A percentile compares a stretch with the other conserved stretches of the same genome.
These are phyloP conservation scores for Argentina anserina DNA, from an alignment of 306 rosid species.

Conservation along the genomic window DNA sequence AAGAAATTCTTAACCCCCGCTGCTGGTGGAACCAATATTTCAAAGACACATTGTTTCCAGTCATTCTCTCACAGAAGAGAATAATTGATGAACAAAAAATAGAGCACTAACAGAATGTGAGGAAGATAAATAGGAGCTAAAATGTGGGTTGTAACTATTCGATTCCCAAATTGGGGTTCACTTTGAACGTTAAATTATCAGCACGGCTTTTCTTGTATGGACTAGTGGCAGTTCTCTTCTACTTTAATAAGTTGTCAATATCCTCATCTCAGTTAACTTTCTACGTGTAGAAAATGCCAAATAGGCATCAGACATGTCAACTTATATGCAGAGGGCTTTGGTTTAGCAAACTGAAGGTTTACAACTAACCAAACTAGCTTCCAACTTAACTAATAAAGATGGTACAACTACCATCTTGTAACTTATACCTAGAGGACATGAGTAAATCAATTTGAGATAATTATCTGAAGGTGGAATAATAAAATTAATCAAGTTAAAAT, in stretches of 20 bases:
- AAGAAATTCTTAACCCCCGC: neutral
- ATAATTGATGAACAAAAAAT: neutral
- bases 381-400: neutral
- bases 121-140: neutral
- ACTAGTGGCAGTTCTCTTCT: neutral
- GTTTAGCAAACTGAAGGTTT: neutral
- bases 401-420: neutral
- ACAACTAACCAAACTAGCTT: neutral
- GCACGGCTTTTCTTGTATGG: neutral
- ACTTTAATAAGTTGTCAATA: neutral
- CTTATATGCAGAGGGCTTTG: neutral
- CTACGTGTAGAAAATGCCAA: neutral
- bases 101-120: neutral
- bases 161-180: neutral
- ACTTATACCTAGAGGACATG: neutral
- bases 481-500: neutral
- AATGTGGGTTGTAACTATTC: neutral
- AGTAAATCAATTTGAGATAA: neutral
- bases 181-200: neutral
- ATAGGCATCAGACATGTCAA: neutral
- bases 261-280: neutral
- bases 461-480: neutral
- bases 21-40: neutral
- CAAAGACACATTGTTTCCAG: neutral
- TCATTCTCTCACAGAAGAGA: neutral